Evolutionary conservation across 805 yeast genomes (phyloP).

Genomic region (Sugiyamaella lignohabitans): DNA sequence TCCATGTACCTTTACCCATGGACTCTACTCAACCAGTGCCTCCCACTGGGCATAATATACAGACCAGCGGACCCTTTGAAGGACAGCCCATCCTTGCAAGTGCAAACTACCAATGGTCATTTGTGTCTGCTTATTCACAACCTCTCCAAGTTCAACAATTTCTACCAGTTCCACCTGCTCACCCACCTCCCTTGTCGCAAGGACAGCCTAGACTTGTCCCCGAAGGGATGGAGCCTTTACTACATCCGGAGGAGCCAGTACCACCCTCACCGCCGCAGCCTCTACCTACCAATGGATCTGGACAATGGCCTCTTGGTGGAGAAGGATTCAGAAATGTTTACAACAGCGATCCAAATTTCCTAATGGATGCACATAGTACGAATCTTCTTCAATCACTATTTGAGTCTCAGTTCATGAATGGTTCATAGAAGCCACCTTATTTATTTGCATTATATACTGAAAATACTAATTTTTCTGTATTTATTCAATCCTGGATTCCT

Average conservation of each 20-base stretch:
- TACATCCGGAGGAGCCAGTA: neutral
- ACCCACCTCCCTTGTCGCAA: neutral
- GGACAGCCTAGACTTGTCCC: slow-evolving; percentile 5
- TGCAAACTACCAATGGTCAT: slow-evolving; percentile 8
- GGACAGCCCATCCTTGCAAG: neutral
- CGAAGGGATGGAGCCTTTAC: neutral
- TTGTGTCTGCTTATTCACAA: slow-evolving; percentile 3
- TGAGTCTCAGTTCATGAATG: neutral
- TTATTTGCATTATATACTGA: neutral
- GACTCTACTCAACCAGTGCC: neutral
- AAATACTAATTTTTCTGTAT: too few species aligned
- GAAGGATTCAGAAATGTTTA: neutral
- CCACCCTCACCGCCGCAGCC: neutral
- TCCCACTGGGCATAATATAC: too few species aligned
- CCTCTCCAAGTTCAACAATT: neutral
- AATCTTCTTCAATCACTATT: slow-evolving; percentile 12
- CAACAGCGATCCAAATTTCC: slow-evolving; percentile 4
- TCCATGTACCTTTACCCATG: neutral
- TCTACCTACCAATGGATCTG: neutral
- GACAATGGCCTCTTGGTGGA: neutral
- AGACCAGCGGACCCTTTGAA: too few species aligned
- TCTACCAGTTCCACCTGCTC: slow-evolving; percentile 1
- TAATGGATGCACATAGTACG: slow-evolving; percentile 17
- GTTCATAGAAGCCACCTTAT: neutral
- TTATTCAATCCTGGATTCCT: too few species aligned